These are phyloP conservation scores for Fraxinus ornus DNA, from an alignment of 305 asterid species.

Conservation along the genomic window DNA sequence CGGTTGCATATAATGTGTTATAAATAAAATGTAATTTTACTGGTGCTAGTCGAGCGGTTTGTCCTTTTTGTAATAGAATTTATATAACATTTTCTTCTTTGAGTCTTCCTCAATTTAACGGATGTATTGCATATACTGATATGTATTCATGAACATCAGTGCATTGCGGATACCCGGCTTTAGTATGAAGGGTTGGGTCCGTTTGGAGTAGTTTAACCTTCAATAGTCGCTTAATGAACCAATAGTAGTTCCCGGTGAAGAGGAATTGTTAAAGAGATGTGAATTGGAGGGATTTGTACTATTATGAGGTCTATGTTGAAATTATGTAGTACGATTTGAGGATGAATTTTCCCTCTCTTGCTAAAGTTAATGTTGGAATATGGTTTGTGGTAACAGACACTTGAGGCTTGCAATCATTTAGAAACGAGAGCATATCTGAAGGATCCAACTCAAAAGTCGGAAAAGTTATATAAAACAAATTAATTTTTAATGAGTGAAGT, in stretches of 20 bases:
- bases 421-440: not conserved
- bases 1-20: not conserved
- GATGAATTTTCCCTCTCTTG: not conserved
- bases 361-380: not conserved
- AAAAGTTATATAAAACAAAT: not conserved
- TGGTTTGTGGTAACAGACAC: not conserved
- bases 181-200: not conserved
- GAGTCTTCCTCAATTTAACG: not conserved
- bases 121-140: not conserved
- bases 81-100: not conserved
- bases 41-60: not conserved
- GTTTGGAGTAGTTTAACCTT: not conserved
- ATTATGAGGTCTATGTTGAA: not conserved
- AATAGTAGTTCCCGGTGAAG: not conserved
- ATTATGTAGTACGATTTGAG: not conserved
- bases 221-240: not conserved
- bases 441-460: not conserved
- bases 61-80: not conserved
- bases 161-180: not conserved
- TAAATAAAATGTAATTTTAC: too few species aligned
- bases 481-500: not conserved
- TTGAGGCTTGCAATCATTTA: not conserved
- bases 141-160: not conserved
- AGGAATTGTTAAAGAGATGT: not conserved
- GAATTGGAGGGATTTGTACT: not conserved